Evolutionary conservation across 2,329 filamentous ascomycete genomes (phyloP).

Genomic region (Fusarium brachygibbosum): DNA sequence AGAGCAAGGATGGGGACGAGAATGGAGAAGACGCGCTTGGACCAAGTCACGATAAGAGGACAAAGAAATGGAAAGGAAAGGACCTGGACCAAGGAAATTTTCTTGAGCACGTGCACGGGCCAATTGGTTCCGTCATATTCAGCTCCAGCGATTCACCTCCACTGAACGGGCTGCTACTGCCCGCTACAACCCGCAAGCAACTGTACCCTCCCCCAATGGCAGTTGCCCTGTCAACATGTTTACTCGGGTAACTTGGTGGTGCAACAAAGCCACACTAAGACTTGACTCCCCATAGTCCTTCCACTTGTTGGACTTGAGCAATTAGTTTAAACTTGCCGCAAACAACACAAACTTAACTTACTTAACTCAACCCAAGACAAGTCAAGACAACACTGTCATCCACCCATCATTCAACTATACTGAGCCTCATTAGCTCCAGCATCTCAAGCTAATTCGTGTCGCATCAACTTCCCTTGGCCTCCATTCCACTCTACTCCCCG

Average conservation of each 20-base stretch:
- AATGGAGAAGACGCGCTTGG: constrained; percentile 28
- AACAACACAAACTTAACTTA: constrained; percentile 28
- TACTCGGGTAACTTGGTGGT: constrained; percentile 50
- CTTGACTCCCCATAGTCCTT: constrained; percentile 44
- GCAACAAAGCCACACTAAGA: constrained; percentile 47
- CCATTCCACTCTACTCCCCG: constrained; percentile 17
- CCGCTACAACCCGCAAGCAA: constrained; percentile 6
- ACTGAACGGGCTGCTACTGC: constrained; percentile 5
- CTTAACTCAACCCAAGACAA: constrained; percentile 20
- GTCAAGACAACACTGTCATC: constrained; percentile 9
- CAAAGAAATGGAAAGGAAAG: neutral
- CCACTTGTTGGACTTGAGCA: constrained; percentile 29
- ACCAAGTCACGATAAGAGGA: constrained; percentile 16
- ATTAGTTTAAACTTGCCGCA: constrained; percentile 37
- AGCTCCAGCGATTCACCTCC: constrained; percentile 27
- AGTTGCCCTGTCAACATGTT: constrained; percentile 56
- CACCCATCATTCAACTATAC: constrained; percentile 15
- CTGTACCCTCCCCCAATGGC: constrained; percentile 20
- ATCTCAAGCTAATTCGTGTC: constrained; percentile 16
- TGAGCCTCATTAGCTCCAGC: constrained; percentile 19
- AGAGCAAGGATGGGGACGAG: constrained; percentile 18
- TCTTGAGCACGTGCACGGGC: constrained; percentile 44
- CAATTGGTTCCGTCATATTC: constrained; percentile 34
- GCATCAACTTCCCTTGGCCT: constrained; percentile 8
- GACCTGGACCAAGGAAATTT: constrained; percentile 36